Evolutionary conservation across 305 asterid species (phyloP).

Genomic region (Nicotiana rustica): DNA sequence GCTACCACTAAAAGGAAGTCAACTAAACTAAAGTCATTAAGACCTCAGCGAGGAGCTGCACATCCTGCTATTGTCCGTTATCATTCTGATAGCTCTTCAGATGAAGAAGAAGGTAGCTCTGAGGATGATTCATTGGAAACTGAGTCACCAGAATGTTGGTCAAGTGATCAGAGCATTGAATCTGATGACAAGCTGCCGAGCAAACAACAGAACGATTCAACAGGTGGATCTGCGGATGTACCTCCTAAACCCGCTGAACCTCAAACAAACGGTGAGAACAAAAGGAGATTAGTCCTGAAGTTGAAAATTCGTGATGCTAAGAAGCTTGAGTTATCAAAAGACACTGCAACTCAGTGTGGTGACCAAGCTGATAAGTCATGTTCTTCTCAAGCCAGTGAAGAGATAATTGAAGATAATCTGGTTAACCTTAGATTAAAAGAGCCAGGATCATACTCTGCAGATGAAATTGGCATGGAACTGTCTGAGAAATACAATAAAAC

Average conservation of each 20-base stretch:
- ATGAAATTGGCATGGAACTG: constrained; percentile 47
- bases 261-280: constrained; percentile 54
- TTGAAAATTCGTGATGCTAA: constrained; percentile 60
- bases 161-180: constrained; percentile 49
- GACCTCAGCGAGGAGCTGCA: constrained; percentile 84
- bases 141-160: constrained; percentile 62
- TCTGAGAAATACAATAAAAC: constrained; percentile 42
- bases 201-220: constrained; percentile 47
- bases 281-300: constrained; percentile 73
- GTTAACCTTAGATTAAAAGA: constrained; percentile 43
- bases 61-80: constrained; percentile 66
- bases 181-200: constrained; percentile 45
- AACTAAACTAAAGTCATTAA: constrained; percentile 59
- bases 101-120: constrained; percentile 66
- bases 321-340: constrained; percentile 51
- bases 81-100: constrained; percentile 65
- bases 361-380: constrained; percentile 56
- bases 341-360: constrained; percentile 44
- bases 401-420: constrained; percentile 45
- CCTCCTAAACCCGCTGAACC: constrained; percentile 51
- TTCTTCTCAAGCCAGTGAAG: constrained; percentile 52
- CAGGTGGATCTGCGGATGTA: constrained; percentile 50
- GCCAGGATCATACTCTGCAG: constrained; percentile 54
- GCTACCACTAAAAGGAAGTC: constrained; percentile 61
- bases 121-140: constrained; percentile 66